Percentiles rank a stretch among this genome's conserved stretches.
These are phyloP conservation scores for Xylariaceae sp. DNA, from an alignment of 2,329 filamentous ascomycete genomes.

Conservation along the genomic window DNA sequence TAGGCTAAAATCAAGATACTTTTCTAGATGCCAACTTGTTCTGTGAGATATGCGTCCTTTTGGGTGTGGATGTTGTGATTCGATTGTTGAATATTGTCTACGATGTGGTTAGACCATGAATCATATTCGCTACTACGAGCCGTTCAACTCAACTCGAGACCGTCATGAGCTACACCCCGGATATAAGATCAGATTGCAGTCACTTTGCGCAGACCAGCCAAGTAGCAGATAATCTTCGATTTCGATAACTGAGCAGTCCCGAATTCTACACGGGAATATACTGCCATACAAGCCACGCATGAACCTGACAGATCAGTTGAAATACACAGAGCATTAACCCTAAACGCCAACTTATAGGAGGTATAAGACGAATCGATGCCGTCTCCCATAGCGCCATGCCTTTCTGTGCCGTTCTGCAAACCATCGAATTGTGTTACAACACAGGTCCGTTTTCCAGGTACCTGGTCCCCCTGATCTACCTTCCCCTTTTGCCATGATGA, in stretches of 20 bases:
- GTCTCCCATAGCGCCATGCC: slow-evolving; percentile 14
- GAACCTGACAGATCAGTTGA: neutral
- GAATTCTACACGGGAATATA: neutral
- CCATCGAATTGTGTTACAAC: neutral
- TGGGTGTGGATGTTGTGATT: too few relatives aligned
- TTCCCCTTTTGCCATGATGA: neutral
- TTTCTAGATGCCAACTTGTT: too few relatives aligned
- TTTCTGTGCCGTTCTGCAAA: neutral
- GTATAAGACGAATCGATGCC: neutral
- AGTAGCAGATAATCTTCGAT: neutral
- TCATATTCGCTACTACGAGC: too few relatives aligned
- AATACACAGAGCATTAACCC: neutral
- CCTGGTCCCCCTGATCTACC: neutral
- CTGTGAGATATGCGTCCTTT: too few relatives aligned
- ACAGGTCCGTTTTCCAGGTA: neutral
- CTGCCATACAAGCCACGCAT: neutral
- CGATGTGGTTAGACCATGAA: too few relatives aligned
- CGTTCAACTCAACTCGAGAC: too few relatives aligned
- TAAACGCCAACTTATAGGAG: neutral
- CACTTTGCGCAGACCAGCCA: neutral
- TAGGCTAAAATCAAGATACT: neutral
- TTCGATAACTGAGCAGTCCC: neutral
- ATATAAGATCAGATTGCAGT: neutral
- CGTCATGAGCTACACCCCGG: too few relatives aligned
- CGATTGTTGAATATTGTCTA: too few relatives aligned